Evolutionary conservation across 1,284 basidiomycete genomes (phyloP).

Genomic region (Trichosporon ovoides): DNA sequence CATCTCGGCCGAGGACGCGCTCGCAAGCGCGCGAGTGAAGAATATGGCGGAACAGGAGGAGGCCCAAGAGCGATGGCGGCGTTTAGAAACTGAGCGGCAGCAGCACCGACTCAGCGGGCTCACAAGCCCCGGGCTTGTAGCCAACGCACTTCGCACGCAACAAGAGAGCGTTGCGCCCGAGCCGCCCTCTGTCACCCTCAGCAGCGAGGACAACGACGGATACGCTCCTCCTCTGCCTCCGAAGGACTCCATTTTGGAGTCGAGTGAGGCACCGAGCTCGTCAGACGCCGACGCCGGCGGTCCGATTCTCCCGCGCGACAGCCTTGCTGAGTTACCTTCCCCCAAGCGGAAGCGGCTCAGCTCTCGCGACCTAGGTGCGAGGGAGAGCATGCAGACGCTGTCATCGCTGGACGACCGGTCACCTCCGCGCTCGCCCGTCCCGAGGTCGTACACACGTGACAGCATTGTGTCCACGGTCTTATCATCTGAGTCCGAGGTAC

Average conservation of each 20-base stretch:
- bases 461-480: neutral
- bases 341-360: neutral
- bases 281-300: neutral
- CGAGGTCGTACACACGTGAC: neutral
- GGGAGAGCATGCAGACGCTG: conserved; percentile 3
- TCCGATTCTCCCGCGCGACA: neutral
- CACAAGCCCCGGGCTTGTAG: too few relatives aligned
- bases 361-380: neutral
- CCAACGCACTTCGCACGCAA: too few relatives aligned
- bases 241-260: neutral
- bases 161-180: too few relatives aligned
- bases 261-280: neutral
- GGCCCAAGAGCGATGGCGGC: conserved; percentile 32
- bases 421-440: neutral
- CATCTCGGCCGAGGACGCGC: conserved; percentile 25
- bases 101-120: neutral
- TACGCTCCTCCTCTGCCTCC: too few relatives aligned
- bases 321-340: neutral
- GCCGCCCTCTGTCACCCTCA: too few relatives aligned
- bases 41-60: conserved; percentile 26
- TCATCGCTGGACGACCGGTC: neutral
- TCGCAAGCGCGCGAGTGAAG: conserved; percentile 26
- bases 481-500: neutral
- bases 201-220: too few relatives aligned
- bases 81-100: conserved; percentile 11